Evolutionary conservation across 345 rosid species (phyloP).

Genomic region (Turritis glabra): DNA sequence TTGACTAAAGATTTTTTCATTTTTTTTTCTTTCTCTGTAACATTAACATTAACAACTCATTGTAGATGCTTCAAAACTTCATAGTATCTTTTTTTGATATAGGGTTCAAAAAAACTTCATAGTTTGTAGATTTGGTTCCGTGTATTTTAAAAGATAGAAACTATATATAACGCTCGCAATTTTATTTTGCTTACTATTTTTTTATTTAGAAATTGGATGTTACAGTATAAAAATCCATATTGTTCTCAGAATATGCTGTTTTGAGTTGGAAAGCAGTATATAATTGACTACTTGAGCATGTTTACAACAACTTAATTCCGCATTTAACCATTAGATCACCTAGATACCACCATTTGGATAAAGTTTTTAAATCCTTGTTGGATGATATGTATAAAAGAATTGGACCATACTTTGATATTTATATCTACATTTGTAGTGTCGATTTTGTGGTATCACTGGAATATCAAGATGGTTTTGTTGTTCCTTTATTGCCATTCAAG

Average conservation of each 20-base stretch:
- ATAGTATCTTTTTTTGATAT: too few relatives aligned
- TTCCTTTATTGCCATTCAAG: too few relatives aligned
- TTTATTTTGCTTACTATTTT: not conserved
- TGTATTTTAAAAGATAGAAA: not conserved
- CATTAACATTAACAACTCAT: not conserved
- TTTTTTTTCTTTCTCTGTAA: not conserved
- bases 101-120: not conserved
- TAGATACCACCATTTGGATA: not conserved
- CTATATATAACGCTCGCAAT: not conserved
- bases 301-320: not conserved
- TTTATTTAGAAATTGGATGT: not conserved
- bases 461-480: too few relatives aligned
- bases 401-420: not conserved
- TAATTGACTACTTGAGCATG: not conserved
- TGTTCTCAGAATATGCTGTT: not conserved
- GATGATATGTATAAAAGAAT: not conserved
- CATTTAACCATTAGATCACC: not conserved
- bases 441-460: too few relatives aligned
- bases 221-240: not conserved
- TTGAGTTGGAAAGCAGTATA: not conserved
- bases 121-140: not conserved
- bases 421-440: not conserved
- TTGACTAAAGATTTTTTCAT: constrained; percentile 28
- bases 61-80: not conserved
- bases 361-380: not conserved